Conservation (phyloP, 176 grass and related monocot genomes). For the Tuctoria greenei region DNA sequence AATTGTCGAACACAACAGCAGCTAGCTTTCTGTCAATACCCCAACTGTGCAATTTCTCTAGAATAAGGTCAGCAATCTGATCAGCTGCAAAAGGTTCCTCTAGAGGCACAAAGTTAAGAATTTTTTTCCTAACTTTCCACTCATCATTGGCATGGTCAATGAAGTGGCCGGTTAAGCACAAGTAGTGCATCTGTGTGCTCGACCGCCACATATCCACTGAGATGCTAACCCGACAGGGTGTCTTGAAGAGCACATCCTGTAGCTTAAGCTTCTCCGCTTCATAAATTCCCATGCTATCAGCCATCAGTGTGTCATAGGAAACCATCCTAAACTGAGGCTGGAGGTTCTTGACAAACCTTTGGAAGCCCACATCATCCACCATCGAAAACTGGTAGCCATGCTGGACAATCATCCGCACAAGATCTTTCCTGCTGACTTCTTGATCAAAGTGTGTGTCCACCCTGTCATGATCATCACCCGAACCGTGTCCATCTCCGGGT, state of each 20-base stretch:
- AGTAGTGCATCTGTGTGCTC: constrained; percentile 60
- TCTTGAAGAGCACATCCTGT: constrained; percentile 57
- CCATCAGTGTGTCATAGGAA: constrained; percentile 67
- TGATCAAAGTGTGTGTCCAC: constrained; percentile 72
- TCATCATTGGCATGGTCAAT: constrained; percentile 69
- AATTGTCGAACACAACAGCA: constrained; percentile 78
- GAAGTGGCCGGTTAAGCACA: constrained; percentile 92
- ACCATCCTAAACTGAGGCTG: constrained; percentile 92
- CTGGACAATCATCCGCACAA: constrained; percentile 85
- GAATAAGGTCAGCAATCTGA: constrained; percentile 58
- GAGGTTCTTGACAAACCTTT: constrained; percentile 82
- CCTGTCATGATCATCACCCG: constrained; percentile 38
- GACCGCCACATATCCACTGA: constrained; percentile 90
- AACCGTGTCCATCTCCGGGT: constrained; percentile 40
- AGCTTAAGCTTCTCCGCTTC: constrained; percentile 68
- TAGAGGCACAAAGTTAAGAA: constrained; percentile 80
- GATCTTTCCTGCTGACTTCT: constrained; percentile 72
- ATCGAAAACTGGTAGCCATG: constrained; percentile 93
- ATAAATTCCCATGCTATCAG: constrained; percentile 95
- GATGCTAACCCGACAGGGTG: constrained; percentile 66
- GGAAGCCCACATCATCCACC: constrained; percentile 85
- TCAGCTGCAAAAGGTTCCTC: constrained; percentile 49
- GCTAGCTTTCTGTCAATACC: constrained; percentile 72
- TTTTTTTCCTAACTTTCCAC: constrained; percentile 91
- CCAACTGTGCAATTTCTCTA: constrained; percentile 78